Percentiles rank a stretch among this genome's conserved stretches.
Evolutionary conservation across 2,329 filamentous ascomycete species (phyloP).

Genomic region (Fusarium penzigii): DNA sequence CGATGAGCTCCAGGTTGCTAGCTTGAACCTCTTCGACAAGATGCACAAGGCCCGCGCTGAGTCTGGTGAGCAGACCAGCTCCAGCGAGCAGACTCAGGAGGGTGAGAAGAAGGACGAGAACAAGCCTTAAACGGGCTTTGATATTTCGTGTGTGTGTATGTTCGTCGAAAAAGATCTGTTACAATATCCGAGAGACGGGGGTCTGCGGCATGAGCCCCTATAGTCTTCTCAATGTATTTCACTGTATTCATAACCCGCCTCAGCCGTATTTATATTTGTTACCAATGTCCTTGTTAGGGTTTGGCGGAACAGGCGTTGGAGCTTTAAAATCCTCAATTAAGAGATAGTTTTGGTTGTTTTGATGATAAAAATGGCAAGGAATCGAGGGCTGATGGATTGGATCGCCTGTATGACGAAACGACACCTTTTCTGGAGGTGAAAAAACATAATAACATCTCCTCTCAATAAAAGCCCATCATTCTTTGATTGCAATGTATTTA

Average conservation of each 20-base stretch:
- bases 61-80: conserved; percentile 53
- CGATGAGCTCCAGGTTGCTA: conserved; percentile 94
- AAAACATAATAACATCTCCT: conserved; percentile 57
- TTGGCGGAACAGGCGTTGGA: conserved; percentile 52
- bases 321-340: conserved; percentile 49
- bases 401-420: conserved; percentile 46
- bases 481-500: not conserved
- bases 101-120: conserved; percentile 77
- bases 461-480: conserved; percentile 40
- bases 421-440: conserved; percentile 38
- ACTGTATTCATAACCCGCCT: conserved; percentile 54
- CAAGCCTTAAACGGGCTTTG: conserved; percentile 57
- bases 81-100: conserved; percentile 55
- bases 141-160: conserved; percentile 12
- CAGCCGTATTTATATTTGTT: conserved; percentile 42
- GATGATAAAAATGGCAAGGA: conserved; percentile 48
- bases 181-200: conserved; percentile 34
- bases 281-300: conserved; percentile 48
- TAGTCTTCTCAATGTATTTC: conserved; percentile 42
- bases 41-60: conserved; percentile 95
- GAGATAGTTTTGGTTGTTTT: conserved; percentile 45
- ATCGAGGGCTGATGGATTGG: conserved; percentile 43
- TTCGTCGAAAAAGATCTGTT: conserved; percentile 27
- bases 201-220: conserved; percentile 37
- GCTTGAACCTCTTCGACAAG: conserved; percentile 98